Base-by-base conservation (phyloP, 2,329 filamentous ascomycete genomes). In the Fusarium algeriense region DNA sequence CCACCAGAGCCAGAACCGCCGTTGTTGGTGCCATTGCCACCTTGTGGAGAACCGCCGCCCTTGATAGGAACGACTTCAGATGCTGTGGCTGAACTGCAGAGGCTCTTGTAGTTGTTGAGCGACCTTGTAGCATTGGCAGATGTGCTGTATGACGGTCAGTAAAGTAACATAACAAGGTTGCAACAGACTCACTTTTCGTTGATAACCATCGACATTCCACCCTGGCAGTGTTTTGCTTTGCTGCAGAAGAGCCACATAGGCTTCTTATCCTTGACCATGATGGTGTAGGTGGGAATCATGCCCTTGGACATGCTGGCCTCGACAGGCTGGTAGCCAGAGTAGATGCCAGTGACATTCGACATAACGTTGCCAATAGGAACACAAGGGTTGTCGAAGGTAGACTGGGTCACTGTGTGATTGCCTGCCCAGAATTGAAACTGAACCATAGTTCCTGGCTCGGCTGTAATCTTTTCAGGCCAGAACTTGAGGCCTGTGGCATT, bases 241-340 rank as follows among this genome's bases (percentile, higher is more conserved):
- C 89, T 90, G 83, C 93, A 95, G 86, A 92, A 95, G 71, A 93
- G 83, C 92, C 93, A 96, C 71, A 95, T 85, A 34, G 93, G 93
- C 60, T 86, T 91, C 46, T 86, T 88, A 80, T 89, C 85, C 77
- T 90, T 91, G 80, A 96, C 83, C 79, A 86, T 86, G 76, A 95
- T 84, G 64, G 91, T 93, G 82, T 90, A 96, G 58, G 90, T 90
- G 32, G 92, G 88, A 66, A 90, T 85, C 78, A 84, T 81, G 73
- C 84, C 85, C 75, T 80, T 83, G 67, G 80, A 76, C 26, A 81
- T 77, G 69, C 83, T 84, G 63, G 89, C 87, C 6, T 85, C 84
- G 44, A 89, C 90, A 69, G 89, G 88, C 83, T 89, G 87, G 83
- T 89, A 92, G 64, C 91, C 91, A 3, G 89, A 90, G 83, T 86